These are phyloP conservation scores for Rutidosis leptorrhynchoides DNA, from an alignment of 129 eudicot genomes.

Conservation along the genomic window DNA sequence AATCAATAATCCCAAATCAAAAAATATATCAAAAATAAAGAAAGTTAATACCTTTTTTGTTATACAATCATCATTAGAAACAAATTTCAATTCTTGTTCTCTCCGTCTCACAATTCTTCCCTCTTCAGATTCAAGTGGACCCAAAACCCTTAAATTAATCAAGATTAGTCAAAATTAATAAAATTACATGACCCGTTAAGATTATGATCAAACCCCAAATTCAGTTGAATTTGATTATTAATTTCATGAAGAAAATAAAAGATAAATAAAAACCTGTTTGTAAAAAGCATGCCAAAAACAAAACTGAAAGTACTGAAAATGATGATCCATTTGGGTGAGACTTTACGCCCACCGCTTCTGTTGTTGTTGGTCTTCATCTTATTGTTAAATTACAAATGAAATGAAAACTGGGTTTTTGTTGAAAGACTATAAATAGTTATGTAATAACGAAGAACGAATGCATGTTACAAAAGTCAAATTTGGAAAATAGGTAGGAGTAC, in stretches of 20 bases:
- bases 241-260: background rate
- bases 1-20: constrained; percentile 5
- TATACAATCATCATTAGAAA: constrained; percentile 57
- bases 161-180: background rate
- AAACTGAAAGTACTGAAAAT: constrained; percentile 66
- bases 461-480: constrained; percentile 1
- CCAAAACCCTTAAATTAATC: constrained; percentile 54
- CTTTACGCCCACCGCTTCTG: constrained; percentile 49
- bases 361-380: constrained; percentile 55
- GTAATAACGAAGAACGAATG: background rate
- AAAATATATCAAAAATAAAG: constrained; percentile 1
- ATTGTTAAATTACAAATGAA: background rate
- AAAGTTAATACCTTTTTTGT: constrained; percentile 44
- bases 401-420: background rate
- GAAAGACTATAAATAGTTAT: background rate
- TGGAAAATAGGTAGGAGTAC: no score
- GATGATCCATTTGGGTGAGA: constrained; percentile 78
- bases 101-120: constrained; percentile 62
- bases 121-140: constrained; percentile 56
- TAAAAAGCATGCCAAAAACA: constrained; percentile 69
- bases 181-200: background rate
- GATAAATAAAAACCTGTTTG: constrained; percentile 51
- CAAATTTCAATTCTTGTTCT: constrained; percentile 66
- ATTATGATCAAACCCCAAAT: constrained; percentile 1
- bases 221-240: background rate